Base-by-base conservation (phyloP, 371 early-diverging fungal genomes). In the Mortierella sp. region DNA sequence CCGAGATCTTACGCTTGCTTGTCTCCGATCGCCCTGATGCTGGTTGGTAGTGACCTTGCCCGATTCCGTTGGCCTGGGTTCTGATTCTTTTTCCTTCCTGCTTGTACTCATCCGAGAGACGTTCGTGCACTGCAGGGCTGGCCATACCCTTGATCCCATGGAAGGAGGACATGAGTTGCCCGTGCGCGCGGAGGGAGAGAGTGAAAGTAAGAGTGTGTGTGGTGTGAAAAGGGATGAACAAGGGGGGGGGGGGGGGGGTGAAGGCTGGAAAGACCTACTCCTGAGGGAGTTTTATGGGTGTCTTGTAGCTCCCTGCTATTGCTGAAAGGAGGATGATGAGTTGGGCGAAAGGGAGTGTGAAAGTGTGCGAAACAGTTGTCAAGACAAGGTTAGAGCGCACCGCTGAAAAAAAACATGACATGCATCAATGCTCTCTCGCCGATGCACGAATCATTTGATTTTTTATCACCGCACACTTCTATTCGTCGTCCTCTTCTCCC, bases 401-500 rank as follows among this genome's bases (percentile, higher is more conserved):
- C n/a, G n/a, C n/a, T n/a, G n/a, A n/a, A n/a, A n/a, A n/a, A n/a
- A n/a, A n/a, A n/a, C n/a, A n/a, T n/a, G n/a, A n/a, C n/a, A n/a
- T n/a, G n/a, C n/a, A n/a, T 34, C 34, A 34, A 9, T 16, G 14
- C 45, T 43, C 45, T 43, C 45, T 16, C 16, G 45, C 19, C 5
- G 45, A 43, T 4, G 39, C n/a, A n/a, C n/a, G 10, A 34, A 7
- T 10, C 34, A 34, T 34, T 34, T 34, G 34, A 34, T 34, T 7
- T 34, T 10, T 34, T 4, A 10, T 10, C 34, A 43, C 16, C 4
- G 14, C 5, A 5, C 14, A 5, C 16, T 5, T 19, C 21, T 66
- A 9, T 24, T 59, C 58, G 14, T 63, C 62, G 1, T 54, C 71
- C 2, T 43, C 80, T 6, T 64, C 78, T 1, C 45, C 62, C 38